Conservation (phyloP, 495 filamentous ascomycete species). For the Aspergillus avenaceus region DNA sequence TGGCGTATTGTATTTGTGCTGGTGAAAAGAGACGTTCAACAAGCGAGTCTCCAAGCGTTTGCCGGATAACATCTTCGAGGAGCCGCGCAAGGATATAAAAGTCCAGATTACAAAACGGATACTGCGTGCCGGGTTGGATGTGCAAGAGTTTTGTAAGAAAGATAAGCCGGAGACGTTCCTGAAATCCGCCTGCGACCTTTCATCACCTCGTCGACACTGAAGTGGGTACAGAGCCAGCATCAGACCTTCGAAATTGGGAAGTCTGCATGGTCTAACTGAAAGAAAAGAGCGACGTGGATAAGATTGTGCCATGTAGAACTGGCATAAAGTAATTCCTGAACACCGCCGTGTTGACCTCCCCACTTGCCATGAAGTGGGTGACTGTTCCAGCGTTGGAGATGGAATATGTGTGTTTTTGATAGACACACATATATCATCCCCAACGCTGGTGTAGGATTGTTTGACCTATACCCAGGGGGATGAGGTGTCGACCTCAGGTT, state of each 20-base stretch:
- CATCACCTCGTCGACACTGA: no score
- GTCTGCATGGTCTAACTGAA: no score
- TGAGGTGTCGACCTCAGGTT: conserved; percentile 8
- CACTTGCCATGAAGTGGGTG: conserved; percentile 57
- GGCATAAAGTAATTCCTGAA: no score
- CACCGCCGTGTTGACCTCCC: conserved; percentile 46
- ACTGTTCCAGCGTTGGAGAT: conserved; percentile 52
- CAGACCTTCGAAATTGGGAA: no score
- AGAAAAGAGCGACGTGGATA: no score
- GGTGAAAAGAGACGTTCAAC: conserved; percentile 22
- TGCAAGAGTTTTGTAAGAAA: conserved; percentile 26
- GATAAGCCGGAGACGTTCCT: no score
- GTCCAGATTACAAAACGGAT: conserved; percentile 30
- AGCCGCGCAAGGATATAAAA: conserved; percentile 26
- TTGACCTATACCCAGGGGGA: no score
- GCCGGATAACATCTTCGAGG: conserved; percentile 22
- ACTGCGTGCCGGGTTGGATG: conserved; percentile 28
- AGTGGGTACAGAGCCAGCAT: no score
- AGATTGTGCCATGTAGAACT: no score
- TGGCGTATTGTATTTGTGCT: conserved; percentile 26
- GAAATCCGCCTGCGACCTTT: no score
- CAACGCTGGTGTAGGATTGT: no score
- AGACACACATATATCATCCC: no score
- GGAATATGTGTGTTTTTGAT: conserved; percentile 25
- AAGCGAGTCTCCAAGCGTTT: conserved; percentile 21